Evolutionary conservation across 306 rosid species (phyloP), one percentile per base, ranked within the genome.

Genomic region (Prunus mongolica): DNA sequence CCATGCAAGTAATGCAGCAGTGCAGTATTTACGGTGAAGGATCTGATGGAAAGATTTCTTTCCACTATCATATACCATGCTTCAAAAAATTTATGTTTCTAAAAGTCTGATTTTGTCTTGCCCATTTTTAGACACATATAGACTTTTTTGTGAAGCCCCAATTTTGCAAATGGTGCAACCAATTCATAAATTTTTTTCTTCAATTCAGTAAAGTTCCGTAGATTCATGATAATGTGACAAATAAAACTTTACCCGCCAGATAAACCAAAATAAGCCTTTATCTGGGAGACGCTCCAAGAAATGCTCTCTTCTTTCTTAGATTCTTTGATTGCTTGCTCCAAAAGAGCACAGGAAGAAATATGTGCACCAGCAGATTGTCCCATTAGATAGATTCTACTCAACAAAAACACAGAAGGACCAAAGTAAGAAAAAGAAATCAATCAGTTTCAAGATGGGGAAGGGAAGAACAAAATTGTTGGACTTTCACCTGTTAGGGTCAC

Each of bases 351-450:
- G 55, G 95, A 82, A 51, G 97, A 91, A 75, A 95, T 92, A 82
- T 95, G 97, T 18, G 99, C 96, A 78, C 97, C 97, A 55, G 99
- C 99, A 24, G 97, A 95, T 92, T 95, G 99, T 78, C 99, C 99
- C 99, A 91, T 89, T 68, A 95, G 90, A 85, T 89, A 95, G 81
- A 92, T 84, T 89, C 99, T 95, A 72, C 50, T 72, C 66, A 77
- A 62, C 62, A 52, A 68, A 65, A 55, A 63, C 50, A 54, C 38
- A 27, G 32, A 83, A 47, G n/a, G 34, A 65, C 16, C 32, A 58
- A 12, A 10, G 15, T 47, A 12, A 11, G 52, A 55, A 30, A 77
- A 69, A 74, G 77, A 30, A 86, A 69, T 75, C 60, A 49, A 32
- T 22, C 30, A 58, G 55, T 79, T 76, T 47, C 45, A 71, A 49